phyloP scores from a whole-genome alignment of 2,329 filamentous ascomycete genomes.

The Myriosclerotinia curreyana region DNA sequence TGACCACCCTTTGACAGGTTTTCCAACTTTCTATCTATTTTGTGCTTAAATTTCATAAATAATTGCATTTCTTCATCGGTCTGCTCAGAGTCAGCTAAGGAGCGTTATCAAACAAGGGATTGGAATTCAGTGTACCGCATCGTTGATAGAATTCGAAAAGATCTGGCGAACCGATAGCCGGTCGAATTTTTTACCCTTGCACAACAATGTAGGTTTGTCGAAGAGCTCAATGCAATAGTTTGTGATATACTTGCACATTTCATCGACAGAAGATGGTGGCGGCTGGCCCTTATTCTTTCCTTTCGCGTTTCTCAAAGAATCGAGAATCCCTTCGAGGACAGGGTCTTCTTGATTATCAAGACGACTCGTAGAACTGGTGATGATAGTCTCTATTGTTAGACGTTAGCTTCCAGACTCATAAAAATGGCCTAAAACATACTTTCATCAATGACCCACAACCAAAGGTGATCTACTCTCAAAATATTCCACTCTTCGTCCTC shows the following conservation, averaged over 20 bases:
- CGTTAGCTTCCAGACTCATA: background rate
- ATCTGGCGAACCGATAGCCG: background rate
- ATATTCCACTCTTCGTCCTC: background rate
- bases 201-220: background rate
- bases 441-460: conserved; percentile 11
- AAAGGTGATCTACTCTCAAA: conserved; percentile 13
- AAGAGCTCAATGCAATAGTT: background rate
- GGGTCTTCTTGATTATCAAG: conserved; percentile 3
- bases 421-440: background rate
- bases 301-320: background rate
- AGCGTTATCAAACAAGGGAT: background rate
- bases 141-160: background rate
- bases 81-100: background rate
- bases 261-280: conserved; percentile 8
- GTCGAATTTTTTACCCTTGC: background rate
- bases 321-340: conserved; percentile 1
- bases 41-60: background rate
- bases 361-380: conserved; percentile 1
- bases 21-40: background rate
- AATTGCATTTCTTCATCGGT: background rate
- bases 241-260: conserved; percentile 4
- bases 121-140: background rate
- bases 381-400: background rate
- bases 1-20: no score
- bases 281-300: background rate